Evolutionary conservation across 345 rosid species (phyloP).

Genomic region (Syzygium oleosum): DNA sequence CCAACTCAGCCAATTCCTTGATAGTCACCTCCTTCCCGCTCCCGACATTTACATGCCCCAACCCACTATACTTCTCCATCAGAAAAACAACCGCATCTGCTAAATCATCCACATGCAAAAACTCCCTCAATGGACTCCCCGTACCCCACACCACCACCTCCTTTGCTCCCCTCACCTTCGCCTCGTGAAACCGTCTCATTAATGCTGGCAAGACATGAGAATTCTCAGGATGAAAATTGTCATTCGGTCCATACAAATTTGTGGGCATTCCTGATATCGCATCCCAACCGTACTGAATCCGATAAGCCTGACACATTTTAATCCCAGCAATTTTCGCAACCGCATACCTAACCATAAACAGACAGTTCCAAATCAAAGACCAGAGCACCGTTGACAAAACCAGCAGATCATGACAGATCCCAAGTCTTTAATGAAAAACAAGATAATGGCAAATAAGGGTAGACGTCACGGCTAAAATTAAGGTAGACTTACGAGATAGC

Average conservation of each 20-base stretch:
- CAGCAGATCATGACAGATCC: neutral
- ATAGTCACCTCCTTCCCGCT: conserved; percentile 89
- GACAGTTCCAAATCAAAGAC: neutral
- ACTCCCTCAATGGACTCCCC: conserved; percentile 90
- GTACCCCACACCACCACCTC: conserved; percentile 98
- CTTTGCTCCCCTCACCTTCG: conserved; percentile 56
- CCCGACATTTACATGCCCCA: conserved; percentile 84
- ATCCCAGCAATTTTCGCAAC: conserved; percentile 90
- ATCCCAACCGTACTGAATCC: conserved; percentile 68
- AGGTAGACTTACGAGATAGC: neutral
- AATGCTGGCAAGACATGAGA: conserved; percentile 92
- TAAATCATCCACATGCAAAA: conserved; percentile 89
- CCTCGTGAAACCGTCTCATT: conserved; percentile 84
- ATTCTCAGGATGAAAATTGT: conserved; percentile 88
- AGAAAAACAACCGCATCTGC: conserved; percentile 84
- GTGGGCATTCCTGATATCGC: conserved; percentile 96
- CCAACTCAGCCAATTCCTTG: conserved; percentile 85
- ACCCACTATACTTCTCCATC: conserved; percentile 70
- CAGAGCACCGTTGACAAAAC: neutral
- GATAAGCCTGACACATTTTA: conserved; percentile 91
- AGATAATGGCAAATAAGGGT: neutral
- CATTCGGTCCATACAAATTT: conserved; percentile 78
- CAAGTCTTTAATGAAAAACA: neutral
- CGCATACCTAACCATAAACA: conserved; percentile 18
- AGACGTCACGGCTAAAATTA: neutral